Evolutionary conservation across 495 filamentous ascomycete genomes (phyloP).

Genomic region (Darksidea phi): DNA sequence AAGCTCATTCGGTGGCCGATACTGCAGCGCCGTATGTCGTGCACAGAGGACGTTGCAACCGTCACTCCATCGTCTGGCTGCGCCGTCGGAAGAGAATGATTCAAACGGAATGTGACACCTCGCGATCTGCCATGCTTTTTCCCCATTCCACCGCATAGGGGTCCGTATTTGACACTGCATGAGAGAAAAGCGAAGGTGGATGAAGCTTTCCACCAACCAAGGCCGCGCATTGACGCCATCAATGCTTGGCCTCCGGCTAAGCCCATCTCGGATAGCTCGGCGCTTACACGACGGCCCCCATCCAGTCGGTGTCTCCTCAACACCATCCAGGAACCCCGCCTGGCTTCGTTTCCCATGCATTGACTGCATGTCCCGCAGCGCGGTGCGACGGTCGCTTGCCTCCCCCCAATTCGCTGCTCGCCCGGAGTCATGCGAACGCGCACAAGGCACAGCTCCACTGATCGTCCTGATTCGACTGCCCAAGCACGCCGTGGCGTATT

Average conservation of each 20-base stretch:
- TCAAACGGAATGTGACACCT: too few species aligned
- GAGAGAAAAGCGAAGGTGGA: not conserved
- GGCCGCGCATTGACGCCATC: slow-evolving; percentile 4
- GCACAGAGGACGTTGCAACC: too few species aligned
- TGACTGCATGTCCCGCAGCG: slow-evolving; percentile 12
- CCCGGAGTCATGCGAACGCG: slow-evolving; percentile 22
- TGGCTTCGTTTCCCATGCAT: slow-evolving; percentile 22
- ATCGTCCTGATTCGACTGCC: not conserved
- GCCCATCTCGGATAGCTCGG: slow-evolving; percentile 13
- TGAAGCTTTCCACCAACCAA: slow-evolving; percentile 13
- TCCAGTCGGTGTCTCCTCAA: slow-evolving; percentile 21
- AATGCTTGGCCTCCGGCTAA: slow-evolving; percentile 22
- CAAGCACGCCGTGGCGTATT: not conserved
- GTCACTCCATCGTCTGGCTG: too few species aligned
- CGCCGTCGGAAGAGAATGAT: too few species aligned
- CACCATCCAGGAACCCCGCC: slow-evolving; percentile 17
- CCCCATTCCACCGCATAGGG: not conserved
- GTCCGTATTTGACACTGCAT: not conserved
- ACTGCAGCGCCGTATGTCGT: too few species aligned
- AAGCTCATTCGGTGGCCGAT: too few species aligned
- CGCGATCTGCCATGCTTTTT: not conserved
- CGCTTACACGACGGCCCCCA: slow-evolving; percentile 15
- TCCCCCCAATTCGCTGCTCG: slow-evolving; percentile 17
- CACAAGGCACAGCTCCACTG: slow-evolving; percentile 4
- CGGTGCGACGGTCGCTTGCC: slow-evolving; percentile 8